These are phyloP conservation scores for Auricularia heimuer DNA, from an alignment of 768 basidiomycete genomes.

Conservation along the genomic window DNA sequence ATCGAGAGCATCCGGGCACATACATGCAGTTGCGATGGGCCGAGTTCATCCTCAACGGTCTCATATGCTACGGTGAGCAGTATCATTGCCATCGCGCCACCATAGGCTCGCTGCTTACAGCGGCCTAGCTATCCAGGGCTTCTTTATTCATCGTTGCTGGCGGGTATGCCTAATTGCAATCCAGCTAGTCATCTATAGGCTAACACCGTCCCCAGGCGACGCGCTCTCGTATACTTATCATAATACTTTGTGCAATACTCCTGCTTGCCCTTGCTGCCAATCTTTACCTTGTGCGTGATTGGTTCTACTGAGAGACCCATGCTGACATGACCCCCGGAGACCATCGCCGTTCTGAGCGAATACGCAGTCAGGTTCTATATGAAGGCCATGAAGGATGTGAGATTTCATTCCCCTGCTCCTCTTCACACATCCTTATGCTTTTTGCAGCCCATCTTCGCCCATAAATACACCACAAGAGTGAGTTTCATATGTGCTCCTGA, in stretches of 20 bases:
- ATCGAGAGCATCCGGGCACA: too few relatives aligned
- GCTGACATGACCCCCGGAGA: background rate
- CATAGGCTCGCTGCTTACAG: background rate
- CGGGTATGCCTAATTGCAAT: background rate
- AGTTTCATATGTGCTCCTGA: background rate
- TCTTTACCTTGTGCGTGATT: background rate
- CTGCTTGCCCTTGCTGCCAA: background rate
- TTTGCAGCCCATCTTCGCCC: background rate
- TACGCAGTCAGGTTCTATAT: background rate
- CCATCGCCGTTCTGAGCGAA: background rate
- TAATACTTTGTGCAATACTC: background rate
- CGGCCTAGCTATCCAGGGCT: background rate
- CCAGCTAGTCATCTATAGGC: too few relatives aligned
- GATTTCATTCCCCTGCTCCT: background rate
- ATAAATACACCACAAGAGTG: background rate
- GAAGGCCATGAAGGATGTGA: background rate
- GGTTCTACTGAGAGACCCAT: background rate
- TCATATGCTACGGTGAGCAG: background rate
- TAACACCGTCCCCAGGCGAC: background rate
- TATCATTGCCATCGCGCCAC: background rate
- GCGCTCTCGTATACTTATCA: background rate
- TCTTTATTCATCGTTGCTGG: background rate
- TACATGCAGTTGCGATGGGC: background rate
- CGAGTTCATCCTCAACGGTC: background rate
- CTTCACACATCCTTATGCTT: background rate